Evolutionary conservation across 371 early-diverging fungal genomes (phyloP), one percentile per base, ranked within the genome.

Genomic region (Apophysomyces elegans): DNA sequence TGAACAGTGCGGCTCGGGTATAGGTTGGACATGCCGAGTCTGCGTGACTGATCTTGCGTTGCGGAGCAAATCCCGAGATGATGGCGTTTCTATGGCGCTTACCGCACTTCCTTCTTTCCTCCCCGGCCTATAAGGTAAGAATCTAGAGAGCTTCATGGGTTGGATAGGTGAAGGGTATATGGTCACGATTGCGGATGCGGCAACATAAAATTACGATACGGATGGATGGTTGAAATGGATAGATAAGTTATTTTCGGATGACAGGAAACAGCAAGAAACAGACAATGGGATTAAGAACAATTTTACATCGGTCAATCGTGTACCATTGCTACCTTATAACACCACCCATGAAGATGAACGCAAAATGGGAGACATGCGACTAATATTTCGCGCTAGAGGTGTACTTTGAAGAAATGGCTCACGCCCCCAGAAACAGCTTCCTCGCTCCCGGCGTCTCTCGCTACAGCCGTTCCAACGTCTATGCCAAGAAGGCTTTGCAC

Each of bases 381-480:
- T 50, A 50, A 50, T 50, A 26, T 50, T 50, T 50, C 54, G 54
- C 5, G 21, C 18, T 50, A 50, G 54, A 50, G 54, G 54, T 50
- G 54, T 50, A 50, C 54, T 50, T 50, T 50, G 54, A 50, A 50
- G 61, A 57, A 71, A 89, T 89, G 89, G 77, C 82, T 56, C 83
- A 81, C 84, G 72, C 90, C 77, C 85, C 91, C 65, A 88, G 91
- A 79, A 92, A 91, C 82, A 81, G 83, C 75, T 84, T 89, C 77
- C 80, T 95, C 82, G 88, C 86, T 73, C 90, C 92, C 64, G 96
- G 96, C 69, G 88, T 96, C 68, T 75, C 88, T 76, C 92, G 91
- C 71, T 87, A 85, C 81, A 91, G 93, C 72, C 94, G 95, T 76
- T 89, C 93, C 58, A 78, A 78, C 76, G 84, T 87, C 67, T 91